Evolutionary conservation across 805 yeast genomes (phyloP), one percentile per base, ranked within the genome.

Genomic region (Candida chilensis): DNA sequence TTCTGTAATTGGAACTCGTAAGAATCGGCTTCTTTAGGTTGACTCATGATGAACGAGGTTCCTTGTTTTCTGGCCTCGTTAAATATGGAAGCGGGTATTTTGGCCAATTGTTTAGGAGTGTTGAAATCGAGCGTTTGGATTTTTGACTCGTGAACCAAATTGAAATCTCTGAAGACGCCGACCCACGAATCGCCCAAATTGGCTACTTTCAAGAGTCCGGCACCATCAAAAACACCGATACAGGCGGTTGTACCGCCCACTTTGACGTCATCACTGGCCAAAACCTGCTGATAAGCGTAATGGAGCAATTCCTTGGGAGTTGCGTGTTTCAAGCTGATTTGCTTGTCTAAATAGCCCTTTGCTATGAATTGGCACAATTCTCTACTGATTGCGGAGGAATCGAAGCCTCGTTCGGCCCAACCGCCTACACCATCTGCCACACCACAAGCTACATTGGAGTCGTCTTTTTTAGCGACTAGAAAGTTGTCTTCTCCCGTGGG

Each of bases 391-490:
- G 90, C 90, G 34, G 86, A 71, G 2, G 95, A 83, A 50, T 90
- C 96, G 44, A 75, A 81, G 0, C 96, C 96, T 28, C 83, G 78
- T 37, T 84, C 92, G 2, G 83, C 72, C 96, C 97, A 90, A 3
- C 97, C 97, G 11, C 97, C 97, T 4, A 92, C 97, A 10, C 98
- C 98, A 56, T 90, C 98, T 5, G 96, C 81, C 3, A 83, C 92
- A 15, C 90, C 94, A n/a, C 77, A 65, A 4, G 80, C 71, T 1
- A 78, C 37, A 17, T 53, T 54, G 3, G 67, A 63, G 29, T 57
- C 56, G 13, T 46, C 51, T 17, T 56, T 56, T 15, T 52, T 52
- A 6, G 73, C 64, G 17, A 77, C 60, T 34, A 82, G 74, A 42
- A 65, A 75, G 46, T 78, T 82, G 46, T 83, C 94, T 46, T 83